Conservation (phyloP, 441 rosid genomes). For the Pelargonium myrrhifolium region DNA sequence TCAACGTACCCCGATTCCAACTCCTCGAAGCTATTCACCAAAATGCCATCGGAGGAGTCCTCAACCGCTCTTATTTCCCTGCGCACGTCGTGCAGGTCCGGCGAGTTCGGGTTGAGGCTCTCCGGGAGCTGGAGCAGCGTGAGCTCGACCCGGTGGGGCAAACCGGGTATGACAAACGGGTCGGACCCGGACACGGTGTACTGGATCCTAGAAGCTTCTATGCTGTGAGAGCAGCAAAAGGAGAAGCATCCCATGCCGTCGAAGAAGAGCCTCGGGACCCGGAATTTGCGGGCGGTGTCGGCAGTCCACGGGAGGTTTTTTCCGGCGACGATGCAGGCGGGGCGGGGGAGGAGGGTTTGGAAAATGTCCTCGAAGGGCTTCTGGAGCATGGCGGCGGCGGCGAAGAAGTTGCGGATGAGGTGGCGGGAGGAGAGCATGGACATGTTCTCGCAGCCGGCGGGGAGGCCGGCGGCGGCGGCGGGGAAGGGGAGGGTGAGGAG, state of each 20-base stretch:
- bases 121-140: conserved; percentile 31
- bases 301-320: conserved; percentile 19
- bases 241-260: conserved; percentile 32
- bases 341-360: conserved; percentile 21
- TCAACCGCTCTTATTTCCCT: conserved; percentile 22
- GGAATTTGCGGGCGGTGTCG: conserved; percentile 25
- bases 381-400: conserved; percentile 16
- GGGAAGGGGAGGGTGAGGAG: conserved; percentile 23
- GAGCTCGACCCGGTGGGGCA: conserved; percentile 38
- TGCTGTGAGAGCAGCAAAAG: conserved; percentile 17
- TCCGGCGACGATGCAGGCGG: conserved; percentile 32
- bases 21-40: conserved; percentile 35
- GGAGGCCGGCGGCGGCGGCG: conserved; percentile 28
- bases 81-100: conserved; percentile 23
- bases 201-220: conserved; percentile 15
- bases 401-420: conserved; percentile 15
- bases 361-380: conserved; percentile 21
- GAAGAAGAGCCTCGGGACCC: conserved; percentile 39
- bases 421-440: conserved; percentile 24
- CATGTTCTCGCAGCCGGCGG: conserved; percentile 32
- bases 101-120: conserved; percentile 24
- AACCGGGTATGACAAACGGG: conserved; percentile 38
- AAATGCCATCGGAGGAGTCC: conserved; percentile 17
- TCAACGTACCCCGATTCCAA: conserved; percentile 26
- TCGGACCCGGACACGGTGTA: conserved; percentile 19